phyloP scores from a whole-genome alignment of 2,329 filamentous ascomycete species.

The Cordyceps pruinosa region DNA sequence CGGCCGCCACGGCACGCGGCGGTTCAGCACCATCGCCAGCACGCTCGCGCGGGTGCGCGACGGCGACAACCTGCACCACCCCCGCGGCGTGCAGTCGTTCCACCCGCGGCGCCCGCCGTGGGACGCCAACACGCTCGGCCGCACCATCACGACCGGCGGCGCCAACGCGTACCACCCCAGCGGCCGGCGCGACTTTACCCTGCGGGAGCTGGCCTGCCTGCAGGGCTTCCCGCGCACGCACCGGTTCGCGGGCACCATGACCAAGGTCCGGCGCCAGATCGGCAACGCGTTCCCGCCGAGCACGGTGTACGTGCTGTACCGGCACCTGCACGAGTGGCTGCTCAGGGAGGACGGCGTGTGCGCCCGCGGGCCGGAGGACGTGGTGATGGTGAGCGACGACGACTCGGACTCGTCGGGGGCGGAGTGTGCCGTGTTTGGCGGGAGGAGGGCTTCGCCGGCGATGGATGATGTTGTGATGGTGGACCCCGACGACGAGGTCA shows the following conservation, averaged over 20 bases:
- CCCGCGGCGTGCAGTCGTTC: constrained; percentile 21
- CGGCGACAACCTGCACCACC: constrained; percentile 35
- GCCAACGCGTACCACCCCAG: constrained; percentile 58
- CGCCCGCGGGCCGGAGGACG: constrained; percentile 18
- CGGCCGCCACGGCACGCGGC: constrained; percentile 28
- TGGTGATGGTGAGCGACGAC: constrained; percentile 21
- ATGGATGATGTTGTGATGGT: constrained; percentile 20
- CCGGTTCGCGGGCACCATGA: constrained; percentile 41
- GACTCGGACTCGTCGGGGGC: constrained; percentile 17
- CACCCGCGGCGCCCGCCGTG: constrained; percentile 31
- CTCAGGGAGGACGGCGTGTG: constrained; percentile 32
- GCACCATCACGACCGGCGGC: constrained; percentile 59
- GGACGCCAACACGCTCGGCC: constrained; percentile 40
- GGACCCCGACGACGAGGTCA: constrained; percentile 2
- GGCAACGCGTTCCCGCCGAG: constrained; percentile 72
- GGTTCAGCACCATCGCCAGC: constrained; percentile 31
- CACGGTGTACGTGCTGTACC: constrained; percentile 43
- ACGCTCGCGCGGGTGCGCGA: constrained; percentile 37
- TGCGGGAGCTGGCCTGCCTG: constrained; percentile 60
- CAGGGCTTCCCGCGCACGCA: constrained; percentile 62
- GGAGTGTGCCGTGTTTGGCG: constrained; percentile 6
- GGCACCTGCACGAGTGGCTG: constrained; percentile 41
- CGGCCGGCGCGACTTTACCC: constrained; percentile 56
- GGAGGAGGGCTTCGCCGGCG: constrained; percentile 15
- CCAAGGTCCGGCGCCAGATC: constrained; percentile 54